Evolutionary conservation across 106 monocot genomes (phyloP), one percentile per base, ranked within the genome.

Genomic region (Apostasia shenzhenica): DNA sequence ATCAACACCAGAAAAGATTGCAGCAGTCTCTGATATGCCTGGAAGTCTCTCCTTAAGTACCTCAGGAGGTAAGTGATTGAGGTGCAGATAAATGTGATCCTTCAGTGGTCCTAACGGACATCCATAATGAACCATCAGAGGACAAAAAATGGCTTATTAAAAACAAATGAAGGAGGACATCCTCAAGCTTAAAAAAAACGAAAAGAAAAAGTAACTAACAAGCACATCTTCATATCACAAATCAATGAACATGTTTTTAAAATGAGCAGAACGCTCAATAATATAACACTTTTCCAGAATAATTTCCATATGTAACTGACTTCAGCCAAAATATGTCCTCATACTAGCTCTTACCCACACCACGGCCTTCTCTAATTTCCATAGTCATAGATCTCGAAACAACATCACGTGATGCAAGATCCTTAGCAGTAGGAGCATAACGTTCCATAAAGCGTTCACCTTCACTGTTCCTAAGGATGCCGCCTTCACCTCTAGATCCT

Each of bases 311-410:
- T 47, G 5, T 4, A 2, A 48, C 10, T 12, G 1, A 47, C 14
- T 48, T 64, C 13, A 64, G 2, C 45, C 39, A 3, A 12, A 38
- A 59, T 13, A 63, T 3, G 1, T 5, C 8, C 45, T 43, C 62
- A 45, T 12, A 43, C 5, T 61, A 77, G 38, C 9, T 37, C 79
- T 39, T 82, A 97, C 95, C 95, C 75, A 97, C 95, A 77, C 95
- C 95, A 68, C 92, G 95, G 1, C 92, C 95, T 79, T 89, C 92
- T 75, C 92, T 81, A 58, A 97, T 97, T 83, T 97, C 95, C 89
- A 97, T 92, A 14, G 95, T 97, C 95, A 97, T 97, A 58, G 95
- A 97, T 60, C 95, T 82, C 54, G 95, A 97, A 76, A 97, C 95
- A 63, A 97, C 85, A 81, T 97, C 92, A 72, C 95, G 79, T 66